Evolutionary conservation across 768 basidiomycete species (phyloP), one percentile per base, ranked within the genome.

Genomic region (Fomitopsis serialis): DNA sequence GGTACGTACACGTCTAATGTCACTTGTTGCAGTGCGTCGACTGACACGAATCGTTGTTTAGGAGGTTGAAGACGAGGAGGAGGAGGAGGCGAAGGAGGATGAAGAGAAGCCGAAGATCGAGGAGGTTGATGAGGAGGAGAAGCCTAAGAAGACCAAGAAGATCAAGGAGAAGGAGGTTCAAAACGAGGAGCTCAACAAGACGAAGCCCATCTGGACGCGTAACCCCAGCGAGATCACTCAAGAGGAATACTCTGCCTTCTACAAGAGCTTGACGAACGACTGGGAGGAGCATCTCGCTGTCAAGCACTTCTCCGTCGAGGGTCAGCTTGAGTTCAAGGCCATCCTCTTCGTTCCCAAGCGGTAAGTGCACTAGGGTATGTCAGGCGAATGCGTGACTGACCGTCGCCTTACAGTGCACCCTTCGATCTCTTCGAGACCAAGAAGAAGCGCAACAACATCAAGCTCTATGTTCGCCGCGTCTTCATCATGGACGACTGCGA

Each of bases 391-490:
- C 61, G 13, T 57, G 52, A 45, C 50, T 58, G 32, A 58, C 53
- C 32, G 10, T 35, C 17, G 6, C 50, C 21, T 42, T 27, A 24
- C 50, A 94, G 94, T 56, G 97, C 96, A 42, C 97, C 97, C 49
- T 98, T 98, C 74, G 97, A 99, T 68, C 88, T 99, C 70, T 99
- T 99, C 77, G 97, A 99, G 79, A 91, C 90, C 56, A 98, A 99
- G 89, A 98, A 98, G 90, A 98, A 98, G 85, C 92, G 96, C 66
- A 98, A 98, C 84, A 98, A 98, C 89, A 98, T 99, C 83, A 99
- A 99, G 78, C 94, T 99, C 70, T 99, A 98, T 70, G 97, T 99
- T 63, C 92, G 97, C 79, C 93, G 97, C 53, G 96, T 98, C 67
- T 98, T 99, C 82, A 98, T 99, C 82, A 98, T 97, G 92, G 97